Conservation (phyloP, 805 yeast species). For the Wickerhamomyces tratensis region DNA sequence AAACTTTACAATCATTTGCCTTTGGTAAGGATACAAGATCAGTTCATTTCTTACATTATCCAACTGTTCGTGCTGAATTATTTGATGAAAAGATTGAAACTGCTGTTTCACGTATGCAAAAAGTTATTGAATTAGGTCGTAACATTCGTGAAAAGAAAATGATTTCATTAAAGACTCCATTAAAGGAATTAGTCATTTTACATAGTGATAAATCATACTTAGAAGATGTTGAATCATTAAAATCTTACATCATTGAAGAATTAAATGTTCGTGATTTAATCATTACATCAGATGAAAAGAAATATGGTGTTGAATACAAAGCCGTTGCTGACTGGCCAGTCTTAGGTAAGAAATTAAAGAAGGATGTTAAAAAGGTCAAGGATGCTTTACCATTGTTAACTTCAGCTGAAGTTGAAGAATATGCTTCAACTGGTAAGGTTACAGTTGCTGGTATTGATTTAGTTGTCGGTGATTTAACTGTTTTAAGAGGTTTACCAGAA, state of each 20-base stretch:
- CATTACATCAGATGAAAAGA: conserved; percentile 83
- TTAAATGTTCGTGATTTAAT: conserved; percentile 83
- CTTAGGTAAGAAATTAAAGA: conserved; percentile 92
- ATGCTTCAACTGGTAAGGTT: conserved; percentile 62
- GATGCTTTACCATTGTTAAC: conserved; percentile 80
- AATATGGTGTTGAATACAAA: conserved; percentile 84
- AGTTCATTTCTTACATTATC: conserved; percentile 91
- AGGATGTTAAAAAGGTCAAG: conserved; percentile 89
- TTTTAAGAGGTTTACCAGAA: conserved; percentile 81
- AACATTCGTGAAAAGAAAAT: conserved; percentile 92
- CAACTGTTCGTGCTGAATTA: conserved; percentile 69
- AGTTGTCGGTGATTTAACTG: conserved; percentile 81
- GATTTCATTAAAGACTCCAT: conserved; percentile 90
- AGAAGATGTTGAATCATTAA: conserved; percentile 67
- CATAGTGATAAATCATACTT: conserved; percentile 71
- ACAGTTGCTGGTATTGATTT: conserved; percentile 85
- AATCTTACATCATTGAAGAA: conserved; percentile 79
- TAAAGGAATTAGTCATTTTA: conserved; percentile 76
- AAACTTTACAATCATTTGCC: conserved; percentile 33
- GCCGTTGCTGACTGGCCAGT: conserved; percentile 99
- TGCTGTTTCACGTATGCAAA: conserved; percentile 93
- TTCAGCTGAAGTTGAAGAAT: conserved; percentile 74
- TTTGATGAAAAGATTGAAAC: conserved; percentile 77
- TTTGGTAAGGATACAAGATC: conserved; percentile 60
- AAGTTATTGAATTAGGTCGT: conserved; percentile 93